Conservation (phyloP, 495 filamentous ascomycete genomes). For the Trichocladium uniseriatum region DNA sequence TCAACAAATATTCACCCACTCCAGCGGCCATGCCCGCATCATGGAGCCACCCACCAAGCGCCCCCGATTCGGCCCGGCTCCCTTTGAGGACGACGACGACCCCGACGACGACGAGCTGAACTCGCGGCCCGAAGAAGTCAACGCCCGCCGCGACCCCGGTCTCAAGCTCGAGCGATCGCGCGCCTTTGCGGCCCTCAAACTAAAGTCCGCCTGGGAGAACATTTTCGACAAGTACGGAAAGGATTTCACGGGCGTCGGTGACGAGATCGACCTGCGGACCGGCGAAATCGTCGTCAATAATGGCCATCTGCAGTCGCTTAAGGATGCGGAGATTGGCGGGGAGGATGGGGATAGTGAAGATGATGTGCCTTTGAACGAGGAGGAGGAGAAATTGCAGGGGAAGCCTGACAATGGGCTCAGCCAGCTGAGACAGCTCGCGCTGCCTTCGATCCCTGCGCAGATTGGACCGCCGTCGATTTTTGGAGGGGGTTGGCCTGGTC, state of each 20-base stretch:
- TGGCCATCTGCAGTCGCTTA: constrained; percentile 62
- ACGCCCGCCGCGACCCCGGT: constrained; percentile 38
- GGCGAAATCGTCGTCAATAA: constrained; percentile 78
- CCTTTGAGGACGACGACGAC: constrained; percentile 30
- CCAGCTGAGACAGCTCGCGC: neutral
- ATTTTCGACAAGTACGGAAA: constrained; percentile 84
- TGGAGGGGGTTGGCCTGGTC: constrained; percentile 1
- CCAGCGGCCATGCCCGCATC: constrained; percentile 8
- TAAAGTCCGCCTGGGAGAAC: constrained; percentile 72
- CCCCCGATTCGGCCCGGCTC: constrained; percentile 36
- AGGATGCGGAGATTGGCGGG: constrained; percentile 12
- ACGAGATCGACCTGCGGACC: constrained; percentile 38
- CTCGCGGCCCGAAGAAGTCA: constrained; percentile 33
- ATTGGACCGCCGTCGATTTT: neutral
- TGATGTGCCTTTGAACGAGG: constrained; percentile 17
- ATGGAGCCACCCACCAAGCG: constrained; percentile 56
- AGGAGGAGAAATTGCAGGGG: constrained; percentile 20
- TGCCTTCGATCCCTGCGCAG: neutral
- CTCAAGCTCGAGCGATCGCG: constrained; percentile 49
- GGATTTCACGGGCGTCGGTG: constrained; percentile 68
- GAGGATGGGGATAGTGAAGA: constrained; percentile 42
- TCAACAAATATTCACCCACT: neutral
- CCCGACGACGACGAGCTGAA: constrained; percentile 36
- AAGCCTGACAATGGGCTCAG: constrained; percentile 4
- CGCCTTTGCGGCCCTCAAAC: constrained; percentile 50